Conservation (phyloP, 2,329 filamentous ascomycete species). For the Aspergillus tubingensis region DNA sequence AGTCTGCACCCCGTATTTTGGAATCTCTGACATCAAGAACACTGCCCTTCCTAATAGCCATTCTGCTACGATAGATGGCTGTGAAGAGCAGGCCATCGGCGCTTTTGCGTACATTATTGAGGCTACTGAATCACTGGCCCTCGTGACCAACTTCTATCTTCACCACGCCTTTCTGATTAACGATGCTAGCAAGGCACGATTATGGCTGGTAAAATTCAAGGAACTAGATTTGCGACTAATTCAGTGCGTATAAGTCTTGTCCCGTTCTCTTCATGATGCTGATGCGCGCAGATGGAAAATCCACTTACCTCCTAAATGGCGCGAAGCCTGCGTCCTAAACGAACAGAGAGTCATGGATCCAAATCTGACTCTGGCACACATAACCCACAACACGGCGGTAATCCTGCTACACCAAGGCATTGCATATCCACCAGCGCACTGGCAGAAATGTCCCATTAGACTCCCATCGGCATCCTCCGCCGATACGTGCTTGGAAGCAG, state of each 20-base stretch:
- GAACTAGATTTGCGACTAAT: constrained; percentile 34
- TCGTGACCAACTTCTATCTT: constrained; percentile 40
- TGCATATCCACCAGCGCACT: constrained; percentile 40
- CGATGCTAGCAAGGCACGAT: constrained; percentile 30
- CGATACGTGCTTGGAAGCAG: constrained; percentile 53
- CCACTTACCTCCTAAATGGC: constrained; percentile 33
- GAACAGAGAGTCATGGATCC: constrained; percentile 46
- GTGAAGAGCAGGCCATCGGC: constrained; percentile 20
- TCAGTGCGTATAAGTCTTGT: constrained; percentile 11
- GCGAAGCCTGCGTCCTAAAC: constrained; percentile 40
- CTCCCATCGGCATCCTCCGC: constrained; percentile 51
- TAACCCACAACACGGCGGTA: constrained; percentile 54
- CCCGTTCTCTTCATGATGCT: too few species aligned
- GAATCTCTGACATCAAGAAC: constrained; percentile 36
- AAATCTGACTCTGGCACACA: constrained; percentile 52
- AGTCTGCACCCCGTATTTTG: constrained; percentile 43
- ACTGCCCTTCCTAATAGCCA: not conserved
- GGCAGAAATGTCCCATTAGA: constrained; percentile 33
- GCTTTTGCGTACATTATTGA: constrained; percentile 27
- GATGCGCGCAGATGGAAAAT: constrained; percentile 26
- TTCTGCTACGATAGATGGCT: not conserved
- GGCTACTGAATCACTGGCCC: constrained; percentile 37
- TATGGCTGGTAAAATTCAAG: constrained; percentile 37
- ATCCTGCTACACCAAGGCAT: constrained; percentile 53
- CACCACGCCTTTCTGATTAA: constrained; percentile 34